Conservation (phyloP, 2,329 filamentous ascomycete genomes). For the Alternaria gansuensis region DNA sequence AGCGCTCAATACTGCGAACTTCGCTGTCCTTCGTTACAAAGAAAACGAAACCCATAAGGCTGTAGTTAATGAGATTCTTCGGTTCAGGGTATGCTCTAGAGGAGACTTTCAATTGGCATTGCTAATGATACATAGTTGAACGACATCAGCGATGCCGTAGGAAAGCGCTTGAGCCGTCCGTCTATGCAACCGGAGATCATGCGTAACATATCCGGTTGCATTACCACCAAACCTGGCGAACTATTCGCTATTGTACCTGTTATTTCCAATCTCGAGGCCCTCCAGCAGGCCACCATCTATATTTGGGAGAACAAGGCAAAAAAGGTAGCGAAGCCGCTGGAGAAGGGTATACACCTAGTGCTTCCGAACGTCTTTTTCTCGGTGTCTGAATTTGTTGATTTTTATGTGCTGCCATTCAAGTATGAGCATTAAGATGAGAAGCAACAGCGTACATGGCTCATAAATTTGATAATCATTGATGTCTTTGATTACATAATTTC, state of each 20-base stretch:
- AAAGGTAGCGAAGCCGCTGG: constrained; percentile 1
- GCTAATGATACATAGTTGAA: constrained; percentile 8
- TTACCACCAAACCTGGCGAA: constrained; percentile 3
- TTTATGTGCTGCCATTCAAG: constrained; percentile 2
- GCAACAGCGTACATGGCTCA: neutral
- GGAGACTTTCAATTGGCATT: neutral
- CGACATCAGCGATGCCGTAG: constrained; percentile 1
- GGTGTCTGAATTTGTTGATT: constrained; percentile 1
- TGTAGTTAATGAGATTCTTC: constrained; percentile 4
- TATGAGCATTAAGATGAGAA: constrained; percentile 1
- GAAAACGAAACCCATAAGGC: constrained; percentile 5
- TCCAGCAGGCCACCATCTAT: constrained; percentile 8
- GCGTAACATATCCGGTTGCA: constrained; percentile 6
- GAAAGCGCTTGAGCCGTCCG: constrained; percentile 6
- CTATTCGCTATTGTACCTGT: constrained; percentile 7
- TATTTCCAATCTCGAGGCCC: neutral
- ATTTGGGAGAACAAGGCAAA: constrained; percentile 6
- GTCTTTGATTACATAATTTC: constrained; percentile 6
- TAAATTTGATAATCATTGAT: constrained; percentile 2
- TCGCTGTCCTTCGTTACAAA: constrained; percentile 4
- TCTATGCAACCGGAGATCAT: constrained; percentile 9
- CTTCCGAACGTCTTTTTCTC: constrained; percentile 2
- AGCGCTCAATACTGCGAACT: constrained; percentile 1
- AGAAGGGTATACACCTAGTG: constrained; percentile 9
- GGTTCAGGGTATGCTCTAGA: neutral